phyloP scores from a whole-genome alignment of 331 rosid species.

The Quercus tomentella region DNA sequence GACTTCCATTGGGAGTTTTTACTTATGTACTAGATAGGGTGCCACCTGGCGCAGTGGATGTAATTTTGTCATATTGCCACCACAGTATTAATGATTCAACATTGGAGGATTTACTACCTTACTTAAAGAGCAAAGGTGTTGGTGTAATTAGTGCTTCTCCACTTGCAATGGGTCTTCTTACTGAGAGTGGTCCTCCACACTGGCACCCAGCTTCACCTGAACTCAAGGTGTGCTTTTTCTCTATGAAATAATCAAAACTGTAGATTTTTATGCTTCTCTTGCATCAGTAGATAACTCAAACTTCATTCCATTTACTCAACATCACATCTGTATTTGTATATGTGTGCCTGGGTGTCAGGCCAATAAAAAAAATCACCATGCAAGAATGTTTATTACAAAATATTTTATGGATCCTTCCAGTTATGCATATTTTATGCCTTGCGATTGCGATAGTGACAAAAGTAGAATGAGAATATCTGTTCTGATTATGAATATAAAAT shows the following conservation, averaged over 20 bases:
- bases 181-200: conserved; percentile 83
- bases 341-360: neutral
- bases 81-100: conserved; percentile 64
- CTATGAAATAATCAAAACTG: neutral
- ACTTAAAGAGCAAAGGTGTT: conserved; percentile 80
- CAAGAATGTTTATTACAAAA: neutral
- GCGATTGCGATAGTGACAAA: no score
- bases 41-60: conserved; percentile 75
- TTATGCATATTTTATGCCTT: no score
- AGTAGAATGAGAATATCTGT: neutral
- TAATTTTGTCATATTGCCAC: conserved; percentile 83
- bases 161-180: conserved; percentile 91
- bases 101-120: conserved; percentile 76
- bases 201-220: conserved; percentile 93
- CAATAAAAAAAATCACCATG: neutral
- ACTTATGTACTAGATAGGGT: conserved; percentile 83
- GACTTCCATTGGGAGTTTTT: conserved; percentile 72
- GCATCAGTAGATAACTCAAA: neutral
- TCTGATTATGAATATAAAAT: neutral
- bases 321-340: neutral
- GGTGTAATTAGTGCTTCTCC: conserved; percentile 92
- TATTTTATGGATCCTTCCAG: no score
- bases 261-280: neutral
- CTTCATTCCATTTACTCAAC: neutral
- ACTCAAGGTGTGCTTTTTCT: conserved; percentile 55